Percentiles rank a stretch among this genome's conserved stretches.
These are phyloP conservation scores for Didymella pinodella DNA, from an alignment of 2,329 filamentous ascomycete species.

Conservation along the genomic window DNA sequence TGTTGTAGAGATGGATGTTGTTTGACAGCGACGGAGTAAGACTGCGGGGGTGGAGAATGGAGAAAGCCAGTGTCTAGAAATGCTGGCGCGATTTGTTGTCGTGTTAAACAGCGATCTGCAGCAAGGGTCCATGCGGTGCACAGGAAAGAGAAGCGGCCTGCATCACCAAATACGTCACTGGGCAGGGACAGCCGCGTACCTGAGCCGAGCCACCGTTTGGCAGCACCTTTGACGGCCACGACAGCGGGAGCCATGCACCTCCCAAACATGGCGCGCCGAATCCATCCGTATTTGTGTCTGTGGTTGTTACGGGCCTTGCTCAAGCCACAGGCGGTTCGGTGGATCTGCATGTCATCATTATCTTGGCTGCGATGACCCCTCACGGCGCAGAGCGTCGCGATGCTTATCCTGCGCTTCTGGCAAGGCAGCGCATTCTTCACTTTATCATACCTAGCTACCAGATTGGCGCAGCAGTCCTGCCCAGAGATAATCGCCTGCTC, in stretches of 20 bases:
- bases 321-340: constrained; percentile 20
- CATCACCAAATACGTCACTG: constrained; percentile 12
- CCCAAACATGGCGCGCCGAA: constrained; percentile 4
- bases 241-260: constrained; percentile 19
- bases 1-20: constrained; percentile 6
- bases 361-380: constrained; percentile 19
- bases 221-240: constrained; percentile 14
- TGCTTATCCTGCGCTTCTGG: constrained; percentile 12
- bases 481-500: background rate
- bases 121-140: constrained; percentile 18
- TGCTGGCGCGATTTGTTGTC: constrained; percentile 9
- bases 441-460: background rate
- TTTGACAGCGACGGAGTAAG: constrained; percentile 6
- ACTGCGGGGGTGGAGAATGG: constrained; percentile 16
- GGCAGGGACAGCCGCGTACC: constrained; percentile 17
- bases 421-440: constrained; percentile 14
- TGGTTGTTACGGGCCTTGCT: constrained; percentile 10
- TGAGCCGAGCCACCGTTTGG: constrained; percentile 18
- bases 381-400: constrained; percentile 10
- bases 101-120: constrained; percentile 17
- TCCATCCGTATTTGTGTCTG: constrained; percentile 9
- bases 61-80: constrained; percentile 2
- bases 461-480: background rate
- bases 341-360: constrained; percentile 30
- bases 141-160: constrained; percentile 15